These are phyloP conservation scores for Mycena amicta DNA, from an alignment of 768 basidiomycete species.

Conservation along the genomic window DNA sequence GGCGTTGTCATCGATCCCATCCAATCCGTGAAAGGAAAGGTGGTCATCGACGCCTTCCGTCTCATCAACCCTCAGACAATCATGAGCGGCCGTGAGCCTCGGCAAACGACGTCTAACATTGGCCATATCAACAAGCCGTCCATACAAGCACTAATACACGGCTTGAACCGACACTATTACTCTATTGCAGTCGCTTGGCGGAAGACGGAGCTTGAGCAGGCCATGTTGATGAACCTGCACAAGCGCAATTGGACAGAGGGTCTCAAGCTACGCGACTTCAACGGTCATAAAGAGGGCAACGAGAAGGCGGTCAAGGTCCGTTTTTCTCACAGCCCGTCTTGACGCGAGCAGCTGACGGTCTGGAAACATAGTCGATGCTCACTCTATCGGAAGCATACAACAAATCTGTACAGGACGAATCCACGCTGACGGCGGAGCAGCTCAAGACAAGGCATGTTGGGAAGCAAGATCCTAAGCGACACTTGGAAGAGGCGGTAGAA, in stretches of 20 bases:
- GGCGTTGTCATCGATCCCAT: conserved; percentile 98
- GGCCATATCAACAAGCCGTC: conserved; percentile 99
- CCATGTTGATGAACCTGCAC: conserved; percentile 98
- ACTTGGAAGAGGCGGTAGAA: conserved; percentile 96
- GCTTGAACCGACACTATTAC: conserved; percentile 97
- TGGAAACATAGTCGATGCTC: conserved; percentile 89
- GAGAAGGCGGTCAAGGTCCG: conserved; percentile 93
- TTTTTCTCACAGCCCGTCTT: conserved; percentile 11
- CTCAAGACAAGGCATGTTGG: conserved; percentile 97
- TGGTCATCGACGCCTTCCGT: conserved; percentile 98
- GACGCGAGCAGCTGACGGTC: conserved; percentile 10
- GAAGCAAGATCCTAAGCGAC: conserved; percentile 97
- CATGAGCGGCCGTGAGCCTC: conserved; percentile 89
- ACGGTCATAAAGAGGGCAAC: conserved; percentile 83
- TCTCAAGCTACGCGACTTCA: conserved; percentile 87
- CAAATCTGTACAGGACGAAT: conserved; percentile 97
- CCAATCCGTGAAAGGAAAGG: conserved; percentile 98
- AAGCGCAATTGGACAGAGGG: conserved; percentile 99
- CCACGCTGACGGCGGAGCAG: conserved; percentile 90
- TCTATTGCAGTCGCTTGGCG: conserved; percentile 97
- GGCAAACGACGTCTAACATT: conserved; percentile 97
- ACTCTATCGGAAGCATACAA: conserved; percentile 91
- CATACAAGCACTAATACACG: conserved; percentile 97
- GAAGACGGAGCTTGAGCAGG: conserved; percentile 97
- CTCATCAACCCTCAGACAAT: conserved; percentile 91